Evolutionary conservation across 257 asterid genomes (phyloP).

Genomic region (Plectranthus barbatus): DNA sequence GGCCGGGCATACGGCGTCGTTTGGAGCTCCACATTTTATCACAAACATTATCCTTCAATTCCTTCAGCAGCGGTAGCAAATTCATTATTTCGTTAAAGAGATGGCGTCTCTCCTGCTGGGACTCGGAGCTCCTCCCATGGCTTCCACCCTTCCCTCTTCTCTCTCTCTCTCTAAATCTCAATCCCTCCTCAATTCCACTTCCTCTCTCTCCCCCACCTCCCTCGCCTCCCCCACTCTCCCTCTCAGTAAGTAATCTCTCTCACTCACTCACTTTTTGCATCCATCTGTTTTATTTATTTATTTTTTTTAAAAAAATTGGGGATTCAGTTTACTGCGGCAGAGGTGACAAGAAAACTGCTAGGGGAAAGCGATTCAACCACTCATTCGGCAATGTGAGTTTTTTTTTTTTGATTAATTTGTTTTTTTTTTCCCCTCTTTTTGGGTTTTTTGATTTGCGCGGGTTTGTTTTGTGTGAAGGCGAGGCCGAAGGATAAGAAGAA

Average conservation of each 20-base stretch:
- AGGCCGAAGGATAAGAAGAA: slow-evolving; percentile 79
- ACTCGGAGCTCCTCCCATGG: slow-evolving; percentile 58
- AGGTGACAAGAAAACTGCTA: slow-evolving; percentile 92
- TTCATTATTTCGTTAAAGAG: not conserved
- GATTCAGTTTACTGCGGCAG: slow-evolving; percentile 80
- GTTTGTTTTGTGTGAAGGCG: slow-evolving; percentile 37
- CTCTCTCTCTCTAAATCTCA: slow-evolving; percentile 50
- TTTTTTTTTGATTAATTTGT: not conserved
- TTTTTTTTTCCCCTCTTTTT: not conserved
- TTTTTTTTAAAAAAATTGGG: not conserved
- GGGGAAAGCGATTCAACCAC: slow-evolving; percentile 92
- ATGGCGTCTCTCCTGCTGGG: slow-evolving; percentile 73
- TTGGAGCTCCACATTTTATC: slow-evolving; percentile 17
- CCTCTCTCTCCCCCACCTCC: slow-evolving; percentile 17
- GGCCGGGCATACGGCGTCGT: not conserved
- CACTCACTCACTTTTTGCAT: not conserved
- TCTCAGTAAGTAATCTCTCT: slow-evolving; percentile 36
- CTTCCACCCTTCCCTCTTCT: slow-evolving; percentile 26
- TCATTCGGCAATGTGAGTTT: slow-evolving; percentile 83
- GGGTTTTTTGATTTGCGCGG: not conserved
- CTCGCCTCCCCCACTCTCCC: slow-evolving; percentile 36
- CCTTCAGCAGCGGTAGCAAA: slow-evolving; percentile 18
- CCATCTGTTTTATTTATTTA: not conserved
- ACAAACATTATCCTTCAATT: not conserved
- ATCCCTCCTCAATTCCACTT: slow-evolving; percentile 22